phyloP scores from a whole-genome alignment of 495 filamentous ascomycete species.

The Penicillium canariense region DNA sequence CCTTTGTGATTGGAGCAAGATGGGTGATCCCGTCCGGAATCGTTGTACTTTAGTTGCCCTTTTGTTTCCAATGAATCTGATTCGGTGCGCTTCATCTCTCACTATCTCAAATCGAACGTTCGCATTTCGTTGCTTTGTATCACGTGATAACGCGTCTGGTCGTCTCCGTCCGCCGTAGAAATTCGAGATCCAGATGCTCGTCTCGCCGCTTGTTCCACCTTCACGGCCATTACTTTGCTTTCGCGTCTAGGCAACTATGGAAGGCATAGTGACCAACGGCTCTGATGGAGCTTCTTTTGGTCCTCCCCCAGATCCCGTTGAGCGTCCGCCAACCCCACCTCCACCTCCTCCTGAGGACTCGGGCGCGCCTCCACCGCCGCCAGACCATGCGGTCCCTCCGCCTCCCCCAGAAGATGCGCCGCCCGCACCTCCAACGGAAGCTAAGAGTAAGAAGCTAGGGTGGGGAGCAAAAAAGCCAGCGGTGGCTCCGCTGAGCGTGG shows the following conservation, averaged over 20 bases:
- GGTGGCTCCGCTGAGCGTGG: conserved; percentile 63
- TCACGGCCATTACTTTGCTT: neutral
- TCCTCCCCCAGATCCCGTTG: conserved; percentile 39
- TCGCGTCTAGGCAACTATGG: conserved; percentile 21
- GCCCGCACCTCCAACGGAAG: conserved; percentile 37
- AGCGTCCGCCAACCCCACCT: conserved; percentile 46
- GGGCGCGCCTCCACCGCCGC: conserved; percentile 43
- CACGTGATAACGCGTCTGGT: conserved; percentile 26
- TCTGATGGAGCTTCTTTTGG: conserved; percentile 15
- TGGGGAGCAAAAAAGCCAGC: conserved; percentile 46
- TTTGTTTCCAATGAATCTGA: conserved; percentile 10
- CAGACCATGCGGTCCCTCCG: conserved; percentile 52
- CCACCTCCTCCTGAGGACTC: conserved; percentile 55
- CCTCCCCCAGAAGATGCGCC: conserved; percentile 35
- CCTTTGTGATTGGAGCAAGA: conserved; percentile 5
- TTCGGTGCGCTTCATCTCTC: neutral
- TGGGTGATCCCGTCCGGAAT: conserved; percentile 9
- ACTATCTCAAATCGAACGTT: neutral
- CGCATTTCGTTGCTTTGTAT: conserved; percentile 1
- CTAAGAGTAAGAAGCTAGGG: conserved; percentile 56
- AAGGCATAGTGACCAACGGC: conserved; percentile 28
- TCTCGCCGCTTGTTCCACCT: conserved; percentile 5
- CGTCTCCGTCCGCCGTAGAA: conserved; percentile 24
- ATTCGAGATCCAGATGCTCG: conserved; percentile 27
- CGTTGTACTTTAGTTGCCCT: conserved; percentile 22